Base-by-base conservation (phyloP, 108 stramenopile genomes). In the Skeletonema costatum region DNA sequence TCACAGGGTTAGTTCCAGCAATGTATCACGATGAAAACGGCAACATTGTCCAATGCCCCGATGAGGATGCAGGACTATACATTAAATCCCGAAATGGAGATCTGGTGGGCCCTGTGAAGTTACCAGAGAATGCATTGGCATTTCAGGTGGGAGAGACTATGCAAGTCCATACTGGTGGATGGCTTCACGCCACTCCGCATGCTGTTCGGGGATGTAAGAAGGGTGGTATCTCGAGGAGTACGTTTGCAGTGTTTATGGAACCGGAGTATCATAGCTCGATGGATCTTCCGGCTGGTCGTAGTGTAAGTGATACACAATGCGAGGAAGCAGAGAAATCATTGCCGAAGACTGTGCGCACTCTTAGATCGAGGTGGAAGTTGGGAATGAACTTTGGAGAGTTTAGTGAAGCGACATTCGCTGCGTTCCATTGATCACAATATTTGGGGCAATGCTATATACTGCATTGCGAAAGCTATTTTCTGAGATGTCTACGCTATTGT, bases 131-230 rank as follows among this genome's bases (percentile, higher is more conserved):
- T 60, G 80, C 94, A 7, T 25, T 98, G 17, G 92, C 85, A 21
- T 95, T 93, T 74, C 98, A 98, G 72, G 87, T 98, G 25, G 98
- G 97, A 71, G 93, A 92, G 81, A 92, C 97, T 2, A 85, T 92
- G 9, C 96, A 99, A 74, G 85, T 99, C 17, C 92, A 95, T 71
- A 90, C 93, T n/a, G 96, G 95, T 14, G 97, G 97, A 7, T 76
- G 68, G 14, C 83, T 99, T 14, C 89, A 87, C 66, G 98, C 97
- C 9, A 99, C 97, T 19, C 98, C 97, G n/a, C 98, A 98, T 71
- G 92, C 92, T 19, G 94, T 95, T 21, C 59, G 89, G 65, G 89
- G 87, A 73, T 75, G 93, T 90, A 68, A 36, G 29, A 35, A 11
- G 4, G 30, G 39, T 25, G 72, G 78, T 39, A 67, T 93, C 4